Evolutionary conservation across 2,329 filamentous ascomycete species (phyloP).

Genomic region (Venturia aucupariae): DNA sequence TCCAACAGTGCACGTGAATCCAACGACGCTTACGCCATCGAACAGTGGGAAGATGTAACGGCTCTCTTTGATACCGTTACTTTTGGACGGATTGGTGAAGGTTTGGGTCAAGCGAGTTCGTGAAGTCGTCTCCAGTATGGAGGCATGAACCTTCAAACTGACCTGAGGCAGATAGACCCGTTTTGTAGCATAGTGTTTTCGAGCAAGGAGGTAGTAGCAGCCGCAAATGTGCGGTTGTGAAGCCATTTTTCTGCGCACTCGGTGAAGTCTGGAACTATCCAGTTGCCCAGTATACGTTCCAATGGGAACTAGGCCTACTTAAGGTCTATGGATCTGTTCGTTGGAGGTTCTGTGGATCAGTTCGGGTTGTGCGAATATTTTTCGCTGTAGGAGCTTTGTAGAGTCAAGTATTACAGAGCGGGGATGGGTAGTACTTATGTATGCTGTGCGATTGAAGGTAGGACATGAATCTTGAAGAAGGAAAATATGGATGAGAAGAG

Average conservation of each 20-base stretch:
- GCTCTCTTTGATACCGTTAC: slow-evolving; percentile 42
- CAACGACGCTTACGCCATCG: slow-evolving; percentile 61
- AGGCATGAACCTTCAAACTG: slow-evolving; percentile 48
- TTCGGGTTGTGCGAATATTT: too few species aligned
- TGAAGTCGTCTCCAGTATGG: slow-evolving; percentile 47
- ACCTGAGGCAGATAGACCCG: slow-evolving; percentile 44
- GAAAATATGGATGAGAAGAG: not conserved
- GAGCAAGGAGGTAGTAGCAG: slow-evolving; percentile 21
- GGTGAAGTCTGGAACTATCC: not conserved
- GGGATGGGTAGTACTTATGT: too few species aligned
- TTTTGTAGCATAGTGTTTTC: slow-evolving; percentile 13
- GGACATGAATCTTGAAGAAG: too few species aligned
- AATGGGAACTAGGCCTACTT: too few species aligned
- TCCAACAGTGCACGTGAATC: slow-evolving; percentile 56
- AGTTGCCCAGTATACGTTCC: not conserved
- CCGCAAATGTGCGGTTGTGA: slow-evolving; percentile 20
- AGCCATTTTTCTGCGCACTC: not conserved
- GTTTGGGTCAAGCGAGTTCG: slow-evolving; percentile 47
- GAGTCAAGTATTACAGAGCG: too few species aligned
- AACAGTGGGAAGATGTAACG: slow-evolving; percentile 63
- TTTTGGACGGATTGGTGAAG: slow-evolving; percentile 49
- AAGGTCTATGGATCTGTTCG: too few species aligned
- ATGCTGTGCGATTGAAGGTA: too few species aligned
- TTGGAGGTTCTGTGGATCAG: too few species aligned
- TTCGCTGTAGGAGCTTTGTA: too few species aligned